Evolutionary conservation across 2,329 filamentous ascomycete species (phyloP), one percentile per base, ranked within the genome.

Genomic region (Aspergillus fumigatiaffinis): DNA sequence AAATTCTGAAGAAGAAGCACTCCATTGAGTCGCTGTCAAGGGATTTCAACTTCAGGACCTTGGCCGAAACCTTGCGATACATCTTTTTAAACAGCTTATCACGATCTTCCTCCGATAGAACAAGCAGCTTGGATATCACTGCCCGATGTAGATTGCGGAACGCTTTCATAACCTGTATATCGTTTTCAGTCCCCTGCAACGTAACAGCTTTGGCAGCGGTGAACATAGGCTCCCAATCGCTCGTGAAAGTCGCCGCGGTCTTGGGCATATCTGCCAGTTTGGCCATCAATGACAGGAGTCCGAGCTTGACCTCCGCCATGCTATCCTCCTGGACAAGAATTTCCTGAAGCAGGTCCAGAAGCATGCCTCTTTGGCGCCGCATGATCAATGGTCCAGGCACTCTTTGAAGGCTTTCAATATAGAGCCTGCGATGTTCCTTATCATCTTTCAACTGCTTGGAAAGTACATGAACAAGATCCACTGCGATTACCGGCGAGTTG

Each of bases 241-340:
- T 69, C 9, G 71, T 75, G 25, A 76, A 50, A 20, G 62, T 59
- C 6, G 73, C 73, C 38, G 72, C 62, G 8, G 70, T 74, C 57
- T 76, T 77, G 3, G 74, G 68, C 67, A 73, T 70, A n/a, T 71
- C 68, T 4, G 73, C 68, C 49, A 77, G 54, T 35, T 71, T 75
- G 0, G 73, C 72, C 71, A 77, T 74, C 59, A 77, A 63, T 4
- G 73, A 71, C 47, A 77, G 52, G 3, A 74, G 60, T 3, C 72
- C 70, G 20, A 74, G 59, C 8, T 66, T 67, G 9, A 68, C 55
- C 29, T 71, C 68, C 1, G 66, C 53, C 20, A 61, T 51, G 54
- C 56, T 66, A 50, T 67, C 63, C 54, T 71, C 60, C 38, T 67
- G 61, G n/a, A 72, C 51, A 14, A 76, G 32, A 50, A 71, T 64